phyloP scores from a whole-genome alignment of 768 basidiomycete species.

The Suillus bovinus region DNA sequence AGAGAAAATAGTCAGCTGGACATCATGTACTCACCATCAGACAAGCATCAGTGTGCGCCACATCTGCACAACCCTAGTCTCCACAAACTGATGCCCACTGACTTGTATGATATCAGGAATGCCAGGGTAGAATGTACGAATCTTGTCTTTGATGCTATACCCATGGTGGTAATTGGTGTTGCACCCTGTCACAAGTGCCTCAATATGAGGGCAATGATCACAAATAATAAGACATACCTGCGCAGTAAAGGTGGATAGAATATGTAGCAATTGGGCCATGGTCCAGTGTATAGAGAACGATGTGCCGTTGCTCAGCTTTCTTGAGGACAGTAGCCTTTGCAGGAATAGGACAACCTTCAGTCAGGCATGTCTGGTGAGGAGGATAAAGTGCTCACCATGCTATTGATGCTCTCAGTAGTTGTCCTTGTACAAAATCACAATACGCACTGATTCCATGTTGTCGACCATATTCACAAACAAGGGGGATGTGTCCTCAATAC shows the following conservation, averaged over 20 bases:
- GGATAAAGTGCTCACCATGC: neutral
- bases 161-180: neutral
- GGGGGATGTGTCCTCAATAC: neutral
- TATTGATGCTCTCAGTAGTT: neutral
- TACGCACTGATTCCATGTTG: neutral
- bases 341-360: neutral
- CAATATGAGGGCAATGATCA: neutral
- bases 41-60: no score
- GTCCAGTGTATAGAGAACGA: neutral
- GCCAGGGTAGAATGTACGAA: neutral
- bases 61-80: no score
- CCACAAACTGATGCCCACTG: no score
- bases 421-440: neutral
- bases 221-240: neutral
- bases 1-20: no score
- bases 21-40: no score
- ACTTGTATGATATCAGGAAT: no score
- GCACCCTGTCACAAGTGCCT: neutral
- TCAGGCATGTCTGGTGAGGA: slow-evolving; percentile 1
- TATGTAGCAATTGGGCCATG: neutral
- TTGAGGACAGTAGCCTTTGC: neutral
- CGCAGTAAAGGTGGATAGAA: neutral
- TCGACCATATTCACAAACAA: neutral
- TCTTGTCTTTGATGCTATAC: neutral
- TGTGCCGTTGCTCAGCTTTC: neutral